These are phyloP conservation scores for Komagataea norvegica DNA, from an alignment of 1,139 yeast genomes.

Conservation along the genomic window DNA sequence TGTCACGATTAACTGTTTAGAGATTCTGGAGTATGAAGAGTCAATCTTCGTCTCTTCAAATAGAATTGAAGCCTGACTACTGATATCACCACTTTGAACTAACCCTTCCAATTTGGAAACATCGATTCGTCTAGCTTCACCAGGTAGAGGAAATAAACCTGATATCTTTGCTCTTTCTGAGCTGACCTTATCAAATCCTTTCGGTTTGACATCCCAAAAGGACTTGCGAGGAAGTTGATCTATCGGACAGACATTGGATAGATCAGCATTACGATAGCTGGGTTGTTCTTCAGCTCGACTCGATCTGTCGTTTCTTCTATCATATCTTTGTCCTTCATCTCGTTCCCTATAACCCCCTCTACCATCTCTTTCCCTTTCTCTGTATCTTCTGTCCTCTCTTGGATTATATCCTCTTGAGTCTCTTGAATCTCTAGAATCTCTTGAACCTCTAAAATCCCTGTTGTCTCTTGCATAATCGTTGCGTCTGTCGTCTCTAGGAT, in stretches of 20 bases:
- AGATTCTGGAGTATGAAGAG: slow-evolving; percentile 46
- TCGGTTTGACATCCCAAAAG: slow-evolving; percentile 72
- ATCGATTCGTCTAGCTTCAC: slow-evolving; percentile 55
- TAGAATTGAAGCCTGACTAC: slow-evolving; percentile 30
- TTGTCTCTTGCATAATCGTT: slow-evolving; percentile 2
- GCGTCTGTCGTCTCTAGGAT: background rate
- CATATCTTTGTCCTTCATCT: background rate
- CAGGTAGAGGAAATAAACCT: slow-evolving; percentile 78
- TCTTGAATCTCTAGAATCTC: slow-evolving; percentile 10
- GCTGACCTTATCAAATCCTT: slow-evolving; percentile 70
- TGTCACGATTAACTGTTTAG: slow-evolving; percentile 46
- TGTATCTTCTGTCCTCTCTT: slow-evolving; percentile 1
- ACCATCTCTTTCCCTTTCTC: too few relatives aligned
- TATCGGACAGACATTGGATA: slow-evolving; percentile 36
- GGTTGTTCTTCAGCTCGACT: background rate
- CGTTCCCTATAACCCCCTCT: background rate
- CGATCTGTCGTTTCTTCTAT: slow-evolving; percentile 6
- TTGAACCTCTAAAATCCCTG: slow-evolving; percentile 5
- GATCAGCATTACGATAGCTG: slow-evolving; percentile 15
- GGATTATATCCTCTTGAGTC: slow-evolving; percentile 10
- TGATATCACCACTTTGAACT: slow-evolving; percentile 35
- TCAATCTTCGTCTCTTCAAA: slow-evolving; percentile 43
- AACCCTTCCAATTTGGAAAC: slow-evolving; percentile 50
- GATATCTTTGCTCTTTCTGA: slow-evolving; percentile 79
- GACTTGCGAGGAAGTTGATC: slow-evolving; percentile 41